These are phyloP conservation scores for Alisma plantagoaquatica DNA, from an alignment of 106 monocot species.

Conservation along the genomic window DNA sequence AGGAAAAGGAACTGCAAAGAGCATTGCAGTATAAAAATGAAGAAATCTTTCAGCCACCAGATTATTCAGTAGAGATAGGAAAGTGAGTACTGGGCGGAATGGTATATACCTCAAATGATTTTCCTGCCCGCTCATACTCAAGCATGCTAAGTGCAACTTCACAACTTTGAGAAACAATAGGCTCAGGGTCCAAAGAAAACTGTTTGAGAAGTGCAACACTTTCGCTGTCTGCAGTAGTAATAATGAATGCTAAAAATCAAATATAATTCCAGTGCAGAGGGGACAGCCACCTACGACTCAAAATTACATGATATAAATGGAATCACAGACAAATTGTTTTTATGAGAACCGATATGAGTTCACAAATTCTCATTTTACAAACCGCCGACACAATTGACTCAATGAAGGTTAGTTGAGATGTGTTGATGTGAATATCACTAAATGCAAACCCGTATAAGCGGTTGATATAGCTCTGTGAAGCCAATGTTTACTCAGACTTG, in stretches of 20 bases:
- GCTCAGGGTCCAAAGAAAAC: slow-evolving; percentile 20
- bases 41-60: neutral
- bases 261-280: no score
- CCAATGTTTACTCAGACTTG: no score
- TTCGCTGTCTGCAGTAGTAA: slow-evolving; percentile 4
- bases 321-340: neutral
- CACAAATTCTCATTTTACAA: neutral
- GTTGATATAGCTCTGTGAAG: no score
- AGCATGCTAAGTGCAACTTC: slow-evolving; percentile 31
- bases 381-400: neutral
- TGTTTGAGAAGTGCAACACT: slow-evolving; percentile 18
- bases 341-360: neutral
- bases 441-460: no score
- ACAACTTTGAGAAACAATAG: slow-evolving; percentile 27
- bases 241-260: neutral
- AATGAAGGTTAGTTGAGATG: no score
- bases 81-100: no score
- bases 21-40: neutral
- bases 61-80: no score
- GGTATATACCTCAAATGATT: slow-evolving; percentile 32
- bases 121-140: slow-evolving; percentile 17
- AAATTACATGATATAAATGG: no score
- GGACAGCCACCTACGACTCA: no score
- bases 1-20: slow-evolving; percentile 24
- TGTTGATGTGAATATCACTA: neutral